Base-by-base conservation (phyloP, 2,329 filamentous ascomycete species). In the Colletotrichum euphorbiae region DNA sequence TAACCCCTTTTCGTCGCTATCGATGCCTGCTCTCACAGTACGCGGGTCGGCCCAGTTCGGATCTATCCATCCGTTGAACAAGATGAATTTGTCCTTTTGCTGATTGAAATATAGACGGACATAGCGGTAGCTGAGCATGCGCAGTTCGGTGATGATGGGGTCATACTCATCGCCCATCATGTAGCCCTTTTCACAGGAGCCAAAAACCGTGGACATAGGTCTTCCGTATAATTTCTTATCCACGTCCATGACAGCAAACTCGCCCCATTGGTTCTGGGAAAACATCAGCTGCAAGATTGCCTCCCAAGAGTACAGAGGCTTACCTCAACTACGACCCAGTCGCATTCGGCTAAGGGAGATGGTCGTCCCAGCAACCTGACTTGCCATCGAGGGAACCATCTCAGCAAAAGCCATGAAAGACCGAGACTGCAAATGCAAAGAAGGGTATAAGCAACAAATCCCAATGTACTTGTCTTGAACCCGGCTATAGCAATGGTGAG, bases 61-160 rank as follows among this genome's bases (percentile, higher is more conserved):
- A 74, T 99, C 96, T 78, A 97, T 97, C 96, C 96, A 99, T 36
- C 93, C 93, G 74, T 90, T 94, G 67, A 91, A 92, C 3, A 97
- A 85, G 31, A 94, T 82, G 72, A 98, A 98, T 78, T 91, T 96
- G 80, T 98, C 96, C 74, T 93, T 92, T 12, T 93, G 76, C 1
- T 95, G 94, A 75, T 99, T 93, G 76, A 92, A 98, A 76, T 91
- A 95, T 74, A 99, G 94, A 56, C 93, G 91, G 70, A 99, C 91
- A 76, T 99, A 98, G 72, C 96, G 91, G 79, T 98, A 99, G 75
- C 97, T 93, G 65, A 99, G 82, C 60, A 90, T 91, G 28, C 91
- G 89, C 17, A 99, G 84, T 68, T 91, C 83, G 15, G 87, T 85
- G 71, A 99, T 82, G 24, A 96, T 86, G 2, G 93, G 93, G 74